Base-by-base conservation (phyloP, 1,139 yeast genomes). In the Candida buenavistaensis region DNA sequence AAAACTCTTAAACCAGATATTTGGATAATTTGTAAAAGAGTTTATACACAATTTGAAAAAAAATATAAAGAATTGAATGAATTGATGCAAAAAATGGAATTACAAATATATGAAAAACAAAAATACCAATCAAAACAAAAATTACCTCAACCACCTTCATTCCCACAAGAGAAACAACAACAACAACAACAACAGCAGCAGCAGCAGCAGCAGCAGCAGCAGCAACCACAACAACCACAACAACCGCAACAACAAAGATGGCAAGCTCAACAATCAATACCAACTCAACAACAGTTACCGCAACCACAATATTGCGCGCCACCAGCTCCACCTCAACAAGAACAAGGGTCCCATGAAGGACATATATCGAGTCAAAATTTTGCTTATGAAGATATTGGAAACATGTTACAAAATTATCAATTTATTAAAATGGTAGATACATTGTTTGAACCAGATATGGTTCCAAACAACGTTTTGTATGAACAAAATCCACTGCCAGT, bases 371-470 rank as follows among this genome's bases (percentile, higher is more conserved):
- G 3, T 26, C 9, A 32, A 9, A 27, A n/a, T n/a, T n/a, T n/a
- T n/a, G n/a, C n/a, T n/a, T n/a, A n/a, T n/a, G n/a, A n/a, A n/a
- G n/a, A n/a, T n/a, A n/a, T n/a, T n/a, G n/a, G n/a, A n/a, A n/a
- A 26, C 17, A 34, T 30, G 24, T 23, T 33, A 14, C 38, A 35
- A 13, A 23, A 29, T 16, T 26, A 29, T 6, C 34, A 34, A 7
- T 39, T 33, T 17, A 33, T 37, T 14, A 38, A 33, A 19, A 36
- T 38, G 35, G 35, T 38, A 13, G 40, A 40, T 22, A 25, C 33
- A 11, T 36, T 40, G 16, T 40, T 38, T 24, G 33, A 36, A 22
- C n/a, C 26, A 15, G 32, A 12, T 8, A 29, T 29, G 15, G 15
- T 14, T n/a, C n/a, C n/a, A n/a, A n/a, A n/a, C n/a, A n/a, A n/a